Evolutionary conservation across 768 basidiomycete genomes (phyloP).

Genomic region (Mycena maculata): DNA sequence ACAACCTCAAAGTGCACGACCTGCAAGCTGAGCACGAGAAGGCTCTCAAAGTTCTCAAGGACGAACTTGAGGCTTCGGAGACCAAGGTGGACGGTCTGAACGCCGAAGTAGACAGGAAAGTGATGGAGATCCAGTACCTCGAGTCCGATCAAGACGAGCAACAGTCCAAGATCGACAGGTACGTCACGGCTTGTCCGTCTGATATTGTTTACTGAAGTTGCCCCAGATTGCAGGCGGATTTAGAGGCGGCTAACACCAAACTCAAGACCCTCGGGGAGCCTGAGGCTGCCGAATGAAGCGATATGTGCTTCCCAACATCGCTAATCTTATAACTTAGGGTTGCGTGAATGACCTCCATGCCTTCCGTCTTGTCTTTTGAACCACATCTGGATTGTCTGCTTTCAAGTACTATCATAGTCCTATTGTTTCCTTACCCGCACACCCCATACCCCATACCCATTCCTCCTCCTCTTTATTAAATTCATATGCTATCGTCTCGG

Average conservation of each 20-base stretch:
- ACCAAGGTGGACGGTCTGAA: conserved; percentile 64
- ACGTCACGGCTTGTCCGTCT: conserved; percentile 53
- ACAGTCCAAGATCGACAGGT: conserved; percentile 82
- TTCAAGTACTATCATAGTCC: conserved; percentile 19
- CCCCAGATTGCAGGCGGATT: conserved; percentile 74
- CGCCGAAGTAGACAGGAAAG: conserved; percentile 72
- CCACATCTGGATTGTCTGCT: conserved; percentile 21
- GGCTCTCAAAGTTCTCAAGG: conserved; percentile 60
- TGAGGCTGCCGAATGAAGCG: conserved; percentile 34
- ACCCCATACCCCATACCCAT: conserved; percentile 35
- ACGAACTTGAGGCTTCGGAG: conserved; percentile 67
- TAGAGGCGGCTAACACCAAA: conserved; percentile 61
- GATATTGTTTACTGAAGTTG: conserved; percentile 37
- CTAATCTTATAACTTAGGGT: not conserved
- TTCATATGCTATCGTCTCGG: conserved; percentile 31
- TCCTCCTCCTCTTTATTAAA: too few relatives aligned
- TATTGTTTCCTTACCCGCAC: conserved; percentile 34
- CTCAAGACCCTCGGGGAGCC: conserved; percentile 50
- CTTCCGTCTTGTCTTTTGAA: conserved; percentile 21
- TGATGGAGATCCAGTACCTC: conserved; percentile 84
- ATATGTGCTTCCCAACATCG: not conserved
- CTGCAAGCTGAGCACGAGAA: conserved; percentile 76
- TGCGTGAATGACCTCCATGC: conserved; percentile 33
- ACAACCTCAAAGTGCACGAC: conserved; percentile 84
- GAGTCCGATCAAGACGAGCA: conserved; percentile 84